These are phyloP conservation scores for Fusarium anthophilum DNA, from an alignment of 2,329 filamentous ascomycete species.

Conservation along the genomic window DNA sequence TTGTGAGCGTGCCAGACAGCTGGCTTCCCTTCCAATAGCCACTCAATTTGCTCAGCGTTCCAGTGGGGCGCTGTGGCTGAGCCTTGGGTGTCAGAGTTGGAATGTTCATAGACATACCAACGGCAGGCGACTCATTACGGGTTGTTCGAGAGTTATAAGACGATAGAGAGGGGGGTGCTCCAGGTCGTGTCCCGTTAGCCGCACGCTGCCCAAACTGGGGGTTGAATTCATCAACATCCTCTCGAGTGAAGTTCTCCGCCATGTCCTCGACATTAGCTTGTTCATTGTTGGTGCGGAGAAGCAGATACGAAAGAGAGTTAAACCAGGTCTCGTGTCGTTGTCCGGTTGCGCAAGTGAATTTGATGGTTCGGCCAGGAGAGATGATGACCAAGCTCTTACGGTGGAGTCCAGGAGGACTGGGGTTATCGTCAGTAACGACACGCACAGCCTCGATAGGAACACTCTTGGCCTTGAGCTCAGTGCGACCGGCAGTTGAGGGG, in stretches of 20 bases:
- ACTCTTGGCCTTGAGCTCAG: constrained; percentile 84
- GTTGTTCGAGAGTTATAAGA: constrained; percentile 82
- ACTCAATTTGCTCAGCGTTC: constrained; percentile 67
- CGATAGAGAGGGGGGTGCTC: constrained; percentile 72
- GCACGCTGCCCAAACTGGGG: constrained; percentile 60
- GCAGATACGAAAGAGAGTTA: constrained; percentile 92
- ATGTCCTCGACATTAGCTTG: constrained; percentile 69
- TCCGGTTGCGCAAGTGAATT: constrained; percentile 93
- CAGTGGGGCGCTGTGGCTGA: constrained; percentile 48
- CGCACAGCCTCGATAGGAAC: constrained; percentile 92
- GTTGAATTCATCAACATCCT: constrained; percentile 84
- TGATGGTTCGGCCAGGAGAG: constrained; percentile 86
- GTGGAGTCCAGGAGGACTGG: constrained; percentile 92
- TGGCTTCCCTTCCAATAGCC: constrained; percentile 66
- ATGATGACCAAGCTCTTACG: constrained; percentile 92
- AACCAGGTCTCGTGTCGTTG: constrained; percentile 99
- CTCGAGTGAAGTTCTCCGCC: constrained; percentile 65
- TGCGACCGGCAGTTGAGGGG: constrained; percentile 79
- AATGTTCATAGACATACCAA: constrained; percentile 60
- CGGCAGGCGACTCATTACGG: constrained; percentile 69
- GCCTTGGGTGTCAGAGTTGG: constrained; percentile 66
- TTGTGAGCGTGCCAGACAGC: constrained; percentile 61
- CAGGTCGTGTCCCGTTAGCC: constrained; percentile 56
- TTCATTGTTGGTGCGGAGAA: constrained; percentile 77
- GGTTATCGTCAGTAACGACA: constrained; percentile 93